These are phyloP conservation scores for Ogataea populi-albae DNA, from an alignment of 805 yeast species.

Conservation along the genomic window DNA sequence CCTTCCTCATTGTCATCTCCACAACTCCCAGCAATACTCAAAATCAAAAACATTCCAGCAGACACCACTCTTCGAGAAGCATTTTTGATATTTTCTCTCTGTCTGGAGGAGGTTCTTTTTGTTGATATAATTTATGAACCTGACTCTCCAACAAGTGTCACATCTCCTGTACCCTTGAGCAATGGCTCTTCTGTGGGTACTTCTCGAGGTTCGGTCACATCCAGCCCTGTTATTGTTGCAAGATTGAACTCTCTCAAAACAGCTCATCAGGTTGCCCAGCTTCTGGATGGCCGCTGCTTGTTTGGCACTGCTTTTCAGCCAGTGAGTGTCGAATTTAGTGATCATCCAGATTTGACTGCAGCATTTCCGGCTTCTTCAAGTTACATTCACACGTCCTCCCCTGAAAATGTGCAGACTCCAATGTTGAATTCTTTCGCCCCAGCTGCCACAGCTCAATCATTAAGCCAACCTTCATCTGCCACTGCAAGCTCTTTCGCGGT, in stretches of 20 bases:
- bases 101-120: slow-evolving; percentile 52
- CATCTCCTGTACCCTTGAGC: slow-evolving; percentile 11
- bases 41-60: slow-evolving; percentile 55
- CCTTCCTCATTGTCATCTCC: slow-evolving; percentile 10
- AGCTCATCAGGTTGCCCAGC: slow-evolving; percentile 43
- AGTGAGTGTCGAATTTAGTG: slow-evolving; percentile 41
- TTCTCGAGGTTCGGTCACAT: slow-evolving; percentile 14
- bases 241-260: slow-evolving; percentile 42
- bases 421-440: slow-evolving; percentile 11
- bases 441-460: slow-evolving; percentile 2
- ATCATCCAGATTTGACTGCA: slow-evolving; percentile 9
- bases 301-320: slow-evolving; percentile 50
- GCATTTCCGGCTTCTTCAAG: slow-evolving; percentile 15
- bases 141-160: slow-evolving; percentile 16
- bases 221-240: slow-evolving; percentile 40
- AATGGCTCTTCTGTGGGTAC: slow-evolving; percentile 14
- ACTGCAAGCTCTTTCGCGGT: slow-evolving; percentile 10
- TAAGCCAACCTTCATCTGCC: slow-evolving; percentile 1
- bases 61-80: slow-evolving; percentile 69
- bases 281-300: slow-evolving; percentile 39
- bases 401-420: slow-evolving; percentile 15
- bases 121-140: slow-evolving; percentile 35
- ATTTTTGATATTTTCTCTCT: slow-evolving; percentile 62
- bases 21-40: slow-evolving; percentile 27
- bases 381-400: slow-evolving; percentile 16